Percentiles rank a stretch among this genome's conserved stretches.
Conservation (phyloP, 1,139 yeast genomes). For the Yamadazyma pseudoaaseri region DNA sequence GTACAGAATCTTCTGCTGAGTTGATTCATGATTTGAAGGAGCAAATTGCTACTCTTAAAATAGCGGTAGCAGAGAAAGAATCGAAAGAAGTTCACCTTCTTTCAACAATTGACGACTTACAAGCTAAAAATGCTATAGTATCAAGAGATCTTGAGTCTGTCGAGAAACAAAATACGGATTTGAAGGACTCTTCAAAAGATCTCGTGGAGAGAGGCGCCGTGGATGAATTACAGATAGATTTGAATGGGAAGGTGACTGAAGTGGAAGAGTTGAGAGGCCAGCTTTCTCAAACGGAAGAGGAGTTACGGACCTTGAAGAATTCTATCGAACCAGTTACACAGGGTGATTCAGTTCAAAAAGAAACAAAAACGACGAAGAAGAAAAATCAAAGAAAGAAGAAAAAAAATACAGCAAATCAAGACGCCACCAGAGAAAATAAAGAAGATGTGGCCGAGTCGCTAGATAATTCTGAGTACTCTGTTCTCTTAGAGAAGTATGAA, state of each 20-base stretch:
- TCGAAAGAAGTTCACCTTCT: not conserved
- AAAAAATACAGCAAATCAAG: conserved; percentile 4
- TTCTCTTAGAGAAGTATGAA: conserved; percentile 17
- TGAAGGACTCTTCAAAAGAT: not conserved
- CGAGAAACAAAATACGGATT: not conserved
- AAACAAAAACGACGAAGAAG: conserved; percentile 8
- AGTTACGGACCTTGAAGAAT: not conserved
- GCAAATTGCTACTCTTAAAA: not conserved
- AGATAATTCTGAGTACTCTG: conserved; percentile 1
- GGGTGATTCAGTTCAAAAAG: not conserved
- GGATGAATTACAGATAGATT: not conserved
- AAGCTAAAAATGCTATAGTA: not conserved
- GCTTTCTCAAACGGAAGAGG: not conserved
- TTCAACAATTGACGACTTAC: not conserved
- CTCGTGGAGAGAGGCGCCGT: no score
- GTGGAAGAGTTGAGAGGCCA: not conserved
- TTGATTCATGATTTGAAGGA: not conserved
- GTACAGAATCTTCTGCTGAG: not conserved
- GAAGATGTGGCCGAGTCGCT: not conserved
- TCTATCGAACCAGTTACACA: not conserved
- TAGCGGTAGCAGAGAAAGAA: not conserved
- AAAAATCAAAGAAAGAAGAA: conserved; percentile 16
- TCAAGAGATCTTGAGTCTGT: not conserved
- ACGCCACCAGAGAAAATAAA: not conserved
- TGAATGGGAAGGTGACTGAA: not conserved